Evolutionary conservation across 805 yeast species (phyloP), one percentile per base, ranked within the genome.

Genomic region (Starmerella vaccinii): DNA sequence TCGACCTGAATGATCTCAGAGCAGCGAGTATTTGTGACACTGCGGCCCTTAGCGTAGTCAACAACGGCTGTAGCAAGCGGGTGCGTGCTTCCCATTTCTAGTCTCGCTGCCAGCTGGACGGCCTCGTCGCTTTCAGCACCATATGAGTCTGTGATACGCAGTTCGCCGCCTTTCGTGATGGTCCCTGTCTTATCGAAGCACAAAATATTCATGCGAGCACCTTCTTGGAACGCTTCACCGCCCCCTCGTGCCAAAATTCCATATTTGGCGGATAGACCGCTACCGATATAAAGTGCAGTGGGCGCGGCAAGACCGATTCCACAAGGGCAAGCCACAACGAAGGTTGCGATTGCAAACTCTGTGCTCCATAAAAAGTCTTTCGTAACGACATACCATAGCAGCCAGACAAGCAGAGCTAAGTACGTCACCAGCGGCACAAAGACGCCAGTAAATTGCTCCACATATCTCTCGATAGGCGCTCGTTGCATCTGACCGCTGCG

Each of bases 271-370:
- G 89, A 87, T 46, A 84, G 63, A 0, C 90, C 87, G 16, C 86
- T 72, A 2, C 92, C 92, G 12, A 84, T 87, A 68, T 81, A 82
- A 37, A 84, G 63, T 0, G 92, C 90, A 1, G 90, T 83, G 1
- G 92, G 92, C 1, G 90, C 92, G 22, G 92, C 92, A 21, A 84
- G 68, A 1, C 90, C 92, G 57, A 84, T 76, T 1, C 90, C 94
- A 69, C 92, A 84, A 1, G 94, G 94, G 62, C 94, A 84, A 0
- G 90, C 90, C 46, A 84, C 77, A 1, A 84, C 90, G 66, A 84
- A 82, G 1, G 84, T 90, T 0, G 89, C 77, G 56, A 84, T 81
- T 1, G 88, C 77, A 65, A 84, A 84, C 57, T 82, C 81, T 50
- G 84, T 69, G 0, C 89, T 80, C 88, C 90, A 84, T 12, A 82